Evolutionary conservation across 805 yeast species (phyloP), one percentile per base, ranked within the genome.

Genomic region (Saccharomycopsis schoenii): DNA sequence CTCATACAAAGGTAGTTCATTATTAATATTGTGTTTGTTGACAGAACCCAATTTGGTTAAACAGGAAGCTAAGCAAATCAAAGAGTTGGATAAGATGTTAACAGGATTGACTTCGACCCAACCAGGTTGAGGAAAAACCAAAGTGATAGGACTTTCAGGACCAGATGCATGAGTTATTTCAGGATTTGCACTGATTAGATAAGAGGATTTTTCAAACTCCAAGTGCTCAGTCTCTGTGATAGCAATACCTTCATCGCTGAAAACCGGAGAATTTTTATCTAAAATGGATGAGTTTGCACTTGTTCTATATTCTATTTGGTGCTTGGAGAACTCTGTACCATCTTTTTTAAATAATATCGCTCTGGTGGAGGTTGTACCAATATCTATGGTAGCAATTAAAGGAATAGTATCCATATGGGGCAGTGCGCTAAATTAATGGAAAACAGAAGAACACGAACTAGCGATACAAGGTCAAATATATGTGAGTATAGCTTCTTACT

Each of bases 41-140:
- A 83, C 71, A 60, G 76, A 77, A 63, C 85, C 79, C 67, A 86
- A 74, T 36, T 83, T 75, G 52, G 80, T 76, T 66, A 85, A 73
- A 68, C 88, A 83, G 25, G 84, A 83, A 55, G 84, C 84, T 41
- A 92, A 75, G 76, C 97, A 92, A 69, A 85, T 87, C 47, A 85
- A 79, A 34, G 91, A 92, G 68, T 90, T 86, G 65, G 86, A 86
- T 66, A 90, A 78, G 55, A 92, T 84, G 71, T 86, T 91, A 58
- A 81, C 81, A 11, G 97, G 97, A 77, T 88, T 87, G 73, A 94
- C 91, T 75, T 92, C 97, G 42, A 90, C 94, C 97, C 97, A 91
- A 39, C 96, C 94, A 1, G 93, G 91, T 65, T 83, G 80, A 1
- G 94, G 93, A 71, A 85, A 87, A 62, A 83, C 73, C 59, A 87